Base-by-base conservation (phyloP, 257 asterid genomes). In the Osmanthus fragrans region DNA sequence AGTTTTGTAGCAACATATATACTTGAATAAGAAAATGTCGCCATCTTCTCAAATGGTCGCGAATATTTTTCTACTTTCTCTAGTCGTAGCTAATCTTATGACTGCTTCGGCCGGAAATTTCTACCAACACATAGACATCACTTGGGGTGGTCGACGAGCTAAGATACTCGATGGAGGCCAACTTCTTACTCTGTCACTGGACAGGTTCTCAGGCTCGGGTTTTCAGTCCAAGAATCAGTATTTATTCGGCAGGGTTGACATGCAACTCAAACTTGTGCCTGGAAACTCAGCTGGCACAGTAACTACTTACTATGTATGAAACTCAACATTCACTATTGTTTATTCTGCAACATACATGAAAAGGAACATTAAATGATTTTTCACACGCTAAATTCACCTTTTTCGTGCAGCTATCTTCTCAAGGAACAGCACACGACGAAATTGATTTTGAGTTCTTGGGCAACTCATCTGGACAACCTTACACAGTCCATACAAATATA, bases 71-170 rank as follows among this genome's bases (percentile, higher is more conserved):
- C 27, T 54, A 54, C 4, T 18, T 54, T 7, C 27, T 54, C 27
- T 19, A 2, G 12, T 80, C 37, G 8, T 77, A 4, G 73, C 74
- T 4, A 39, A 74, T 3, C 15, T 75, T 3, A 37, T 76, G 0
- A 73, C 73, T 56, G 19, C 81, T 32, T 49, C 79, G 21, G 79
- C 77, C 11, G 83, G 76, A 73, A 79, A 73, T 45, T 82, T 82
- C 76, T 70, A 66, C 73, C 68, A 76, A 34, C 76, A 79, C 27
- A 69, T 82, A 4, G 63, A 72, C 51, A 11, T 82, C 23, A 65
- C 72, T 63, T 79, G 83, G 83, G 86, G 86, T 27, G 76, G 65
- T 18, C 76, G 79, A 9, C 72, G 83, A 40, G 83, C 78, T 33
- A 70, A 76, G 63, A 79, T 82, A 49, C 81, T 82, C 4, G 70